Evolutionary conservation across 139 green algal genomes (phyloP).

Genomic region (Zygnema cylindricum): DNA sequence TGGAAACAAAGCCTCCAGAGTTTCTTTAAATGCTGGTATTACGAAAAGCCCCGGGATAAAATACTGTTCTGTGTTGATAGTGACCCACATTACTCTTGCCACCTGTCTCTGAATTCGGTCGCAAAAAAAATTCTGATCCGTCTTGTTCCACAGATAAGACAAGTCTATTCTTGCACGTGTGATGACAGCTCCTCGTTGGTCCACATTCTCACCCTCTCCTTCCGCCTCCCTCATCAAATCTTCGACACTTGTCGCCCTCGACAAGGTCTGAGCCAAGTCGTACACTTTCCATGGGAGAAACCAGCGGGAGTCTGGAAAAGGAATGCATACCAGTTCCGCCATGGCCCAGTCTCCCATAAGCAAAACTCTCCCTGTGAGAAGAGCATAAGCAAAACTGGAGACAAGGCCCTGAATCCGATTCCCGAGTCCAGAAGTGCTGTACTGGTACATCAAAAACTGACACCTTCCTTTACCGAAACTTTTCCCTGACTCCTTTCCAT

Average conservation of each 20-base stretch:
- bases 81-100: not conserved
- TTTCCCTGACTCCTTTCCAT: too few relatives aligned
- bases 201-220: not conserved
- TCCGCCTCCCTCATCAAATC: not conserved
- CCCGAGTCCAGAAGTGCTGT: conserved; percentile 9
- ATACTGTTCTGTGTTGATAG: conserved; percentile 34
- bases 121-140: conserved; percentile 27
- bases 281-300: conserved; percentile 6
- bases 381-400: conserved; percentile 17
- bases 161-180: not conserved
- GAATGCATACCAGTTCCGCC: conserved; percentile 14
- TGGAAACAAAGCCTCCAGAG: conserved; percentile 18
- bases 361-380: conserved; percentile 12
- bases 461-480: not conserved
- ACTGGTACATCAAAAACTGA: not conserved
- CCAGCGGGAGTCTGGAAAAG: conserved; percentile 17
- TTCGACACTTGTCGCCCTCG: not conserved
- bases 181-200: not conserved
- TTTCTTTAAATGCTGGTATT: not conserved
- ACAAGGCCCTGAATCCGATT: conserved; percentile 14
- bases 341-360: not conserved
- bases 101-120: not conserved
- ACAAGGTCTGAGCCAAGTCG: not conserved
- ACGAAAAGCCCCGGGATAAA: conserved; percentile 35
- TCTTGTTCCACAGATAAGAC: not conserved